Evolutionary conservation across 2,329 filamentous ascomycete genomes (phyloP), one percentile per base, ranked within the genome.

Genomic region (Colletotrichum endophyticum): DNA sequence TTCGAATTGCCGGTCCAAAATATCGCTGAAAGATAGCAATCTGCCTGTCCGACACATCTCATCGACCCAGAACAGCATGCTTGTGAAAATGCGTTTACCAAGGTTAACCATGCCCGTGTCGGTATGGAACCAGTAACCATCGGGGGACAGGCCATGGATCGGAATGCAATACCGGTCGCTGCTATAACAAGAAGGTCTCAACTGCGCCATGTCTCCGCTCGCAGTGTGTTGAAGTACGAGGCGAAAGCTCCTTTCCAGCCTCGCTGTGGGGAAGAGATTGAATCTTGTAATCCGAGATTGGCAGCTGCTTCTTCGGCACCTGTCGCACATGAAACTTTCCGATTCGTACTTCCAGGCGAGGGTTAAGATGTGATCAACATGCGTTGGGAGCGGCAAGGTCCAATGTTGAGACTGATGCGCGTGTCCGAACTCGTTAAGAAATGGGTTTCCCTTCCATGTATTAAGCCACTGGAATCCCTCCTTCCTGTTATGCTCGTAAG

Each of bases 401-500:
- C 39, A 44, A 3, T 19, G 5, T 2, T 11, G 5, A 0, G 36
- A 19, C 1, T 3, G 36, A 8, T 44, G 39, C 5, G 39, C 39
- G 1, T 19, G 0, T 0, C 39, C 16, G 8, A 44, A n/a, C 39
- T 56, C 53, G n/a, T 56, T 0, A 3, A 56, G 53, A 22, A 56
- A 27, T 0, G 25, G n/a, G 22, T 56, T 56, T 22, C 53, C 53
- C 12, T 22, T 16, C 22, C 53, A 56, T 0, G 53, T 27, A 13
- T 56, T 27, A 13, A 56, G n/a, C n/a, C n/a, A 56, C 11, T 56
- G n/a, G 0, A 56, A 0, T 13, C 3, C 0, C 6, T 13, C 9
- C 1, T 22, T 0, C 1, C n/a, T 19, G 0, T 1, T 0, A 1
- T 44, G 39, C 16, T 44, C 39, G 1, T 44, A 27, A 2, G 12